Percentiles rank a stretch among this genome's conserved stretches.
phyloP scores from a whole-genome alignment of 2,329 filamentous ascomycete species.

The Corniculantispora saksenae region DNA sequence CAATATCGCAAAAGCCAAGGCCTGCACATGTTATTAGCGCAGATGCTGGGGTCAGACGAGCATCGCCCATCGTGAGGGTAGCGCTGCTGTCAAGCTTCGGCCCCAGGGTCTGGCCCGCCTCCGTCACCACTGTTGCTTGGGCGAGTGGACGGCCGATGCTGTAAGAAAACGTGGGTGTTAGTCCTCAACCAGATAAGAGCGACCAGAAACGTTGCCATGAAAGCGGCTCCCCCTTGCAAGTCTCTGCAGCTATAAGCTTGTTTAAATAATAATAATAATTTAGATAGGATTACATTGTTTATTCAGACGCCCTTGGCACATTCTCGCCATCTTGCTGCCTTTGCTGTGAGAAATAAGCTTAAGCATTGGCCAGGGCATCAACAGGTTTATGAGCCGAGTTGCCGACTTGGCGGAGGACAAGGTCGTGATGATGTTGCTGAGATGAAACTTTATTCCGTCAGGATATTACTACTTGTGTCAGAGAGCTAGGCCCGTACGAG shows the following conservation, averaged over 20 bases:
- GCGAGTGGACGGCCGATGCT: neutral
- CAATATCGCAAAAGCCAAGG: neutral
- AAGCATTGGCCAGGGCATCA: conserved; percentile 14
- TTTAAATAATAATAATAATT: neutral
- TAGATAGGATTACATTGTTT: neutral
- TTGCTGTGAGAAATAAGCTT: conserved; percentile 16
- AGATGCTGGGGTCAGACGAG: neutral
- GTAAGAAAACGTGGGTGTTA: neutral
- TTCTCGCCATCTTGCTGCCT: neutral
- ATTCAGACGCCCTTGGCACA: conserved; percentile 5
- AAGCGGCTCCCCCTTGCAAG: neutral
- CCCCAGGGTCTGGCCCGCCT: neutral
- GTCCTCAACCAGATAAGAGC: conserved; percentile 4
- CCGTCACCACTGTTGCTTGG: neutral
- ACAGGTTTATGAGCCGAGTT: conserved; percentile 1
- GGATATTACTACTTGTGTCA: neutral
- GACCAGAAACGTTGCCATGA: conserved; percentile 9
- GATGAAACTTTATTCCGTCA: neutral
- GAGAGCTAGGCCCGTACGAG: neutral
- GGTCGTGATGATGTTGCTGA: neutral
- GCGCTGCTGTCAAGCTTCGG: neutral
- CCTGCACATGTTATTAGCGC: neutral
- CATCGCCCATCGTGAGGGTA: neutral
- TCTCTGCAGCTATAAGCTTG: neutral
- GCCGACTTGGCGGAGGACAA: neutral